These are phyloP conservation scores for Oemleria cerasiformis DNA, from an alignment of 306 rosid genomes.

Conservation along the genomic window DNA sequence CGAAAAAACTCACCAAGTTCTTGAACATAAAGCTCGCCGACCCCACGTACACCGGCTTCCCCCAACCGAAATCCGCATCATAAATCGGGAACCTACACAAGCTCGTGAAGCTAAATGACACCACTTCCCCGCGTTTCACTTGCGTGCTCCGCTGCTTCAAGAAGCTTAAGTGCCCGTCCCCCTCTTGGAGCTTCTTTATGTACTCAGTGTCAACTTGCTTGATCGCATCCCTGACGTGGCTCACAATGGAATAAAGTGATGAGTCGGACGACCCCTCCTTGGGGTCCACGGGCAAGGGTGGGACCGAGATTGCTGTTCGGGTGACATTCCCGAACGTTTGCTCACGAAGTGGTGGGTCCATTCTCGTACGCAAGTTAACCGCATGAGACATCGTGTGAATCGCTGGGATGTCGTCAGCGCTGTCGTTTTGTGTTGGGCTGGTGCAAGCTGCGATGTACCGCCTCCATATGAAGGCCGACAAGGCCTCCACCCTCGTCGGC, in stretches of 20 bases:
- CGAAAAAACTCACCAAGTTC: constrained; percentile 28
- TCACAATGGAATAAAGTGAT: constrained; percentile 5
- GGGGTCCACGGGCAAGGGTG: neutral
- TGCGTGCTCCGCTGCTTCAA: neutral
- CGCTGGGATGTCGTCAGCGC: neutral
- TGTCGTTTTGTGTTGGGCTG: constrained; percentile 7
- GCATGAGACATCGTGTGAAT: constrained; percentile 21
- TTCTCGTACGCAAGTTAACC: constrained; percentile 34
- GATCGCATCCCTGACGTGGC: constrained; percentile 20
- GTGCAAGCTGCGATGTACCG: constrained; percentile 23
- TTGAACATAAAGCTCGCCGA: constrained; percentile 17
- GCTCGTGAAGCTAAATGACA: constrained; percentile 34
- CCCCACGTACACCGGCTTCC: constrained; percentile 25
- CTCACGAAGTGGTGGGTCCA: constrained; percentile 34
- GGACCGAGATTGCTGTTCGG: neutral
- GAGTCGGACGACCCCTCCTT: neutral
- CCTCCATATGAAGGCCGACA: constrained; percentile 39
- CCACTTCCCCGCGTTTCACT: constrained; percentile 18
- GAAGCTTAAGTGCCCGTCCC: neutral
- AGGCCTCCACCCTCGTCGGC: constrained; percentile 41
- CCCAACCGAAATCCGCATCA: constrained; percentile 37
- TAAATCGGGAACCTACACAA: constrained; percentile 31
- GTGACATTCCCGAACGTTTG: constrained; percentile 33
- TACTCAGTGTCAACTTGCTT: constrained; percentile 11
- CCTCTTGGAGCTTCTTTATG: constrained; percentile 5